Evolutionary conservation across 192 early-diverging fungal genomes (phyloP).

Genomic region (Kappamyces sp.): DNA sequence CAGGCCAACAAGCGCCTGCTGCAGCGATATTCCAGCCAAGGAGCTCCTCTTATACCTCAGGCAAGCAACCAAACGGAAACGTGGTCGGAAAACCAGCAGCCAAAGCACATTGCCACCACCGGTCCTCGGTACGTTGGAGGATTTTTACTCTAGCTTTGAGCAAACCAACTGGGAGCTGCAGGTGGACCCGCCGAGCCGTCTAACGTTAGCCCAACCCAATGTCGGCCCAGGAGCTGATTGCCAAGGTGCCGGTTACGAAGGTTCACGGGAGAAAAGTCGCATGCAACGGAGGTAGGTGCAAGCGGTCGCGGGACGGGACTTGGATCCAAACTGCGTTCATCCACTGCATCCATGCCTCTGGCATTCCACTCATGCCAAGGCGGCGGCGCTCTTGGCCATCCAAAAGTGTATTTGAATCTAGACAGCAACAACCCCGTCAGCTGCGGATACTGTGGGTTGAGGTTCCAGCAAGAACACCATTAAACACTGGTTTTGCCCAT

Average conservation of each 20-base stretch:
- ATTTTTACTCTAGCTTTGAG: constrained; percentile 53
- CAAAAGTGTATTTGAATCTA: constrained; percentile 91
- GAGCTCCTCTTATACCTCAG: constrained; percentile 40
- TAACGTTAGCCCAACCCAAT: constrained; percentile 68
- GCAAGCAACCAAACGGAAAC: constrained; percentile 64
- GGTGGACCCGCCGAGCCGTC: constrained; percentile 33
- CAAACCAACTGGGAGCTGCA: constrained; percentile 75
- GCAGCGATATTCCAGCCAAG: not conserved
- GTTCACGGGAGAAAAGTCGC: constrained; percentile 66
- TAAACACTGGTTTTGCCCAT: constrained; percentile 20
- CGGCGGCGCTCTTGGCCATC: constrained; percentile 87
- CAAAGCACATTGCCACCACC: constrained; percentile 57
- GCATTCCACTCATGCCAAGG: constrained; percentile 31
- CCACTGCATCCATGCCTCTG: not conserved
- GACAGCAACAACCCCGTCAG: constrained; percentile 61
- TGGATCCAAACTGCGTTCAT: not conserved
- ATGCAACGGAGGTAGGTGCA: constrained; percentile 75
- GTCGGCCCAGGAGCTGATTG: constrained; percentile 88
- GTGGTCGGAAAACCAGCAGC: constrained; percentile 75
- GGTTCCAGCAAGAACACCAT: constrained; percentile 67
- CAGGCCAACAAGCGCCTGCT: too few species aligned
- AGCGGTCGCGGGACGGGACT: not conserved
- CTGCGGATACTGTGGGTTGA: constrained; percentile 69
- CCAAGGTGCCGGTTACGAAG: constrained; percentile 75
- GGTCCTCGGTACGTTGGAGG: constrained; percentile 53